Percentiles rank a stretch among this genome's conserved stretches.
Conservation (phyloP, 306 rosid species). For the Urtica urens region DNA sequence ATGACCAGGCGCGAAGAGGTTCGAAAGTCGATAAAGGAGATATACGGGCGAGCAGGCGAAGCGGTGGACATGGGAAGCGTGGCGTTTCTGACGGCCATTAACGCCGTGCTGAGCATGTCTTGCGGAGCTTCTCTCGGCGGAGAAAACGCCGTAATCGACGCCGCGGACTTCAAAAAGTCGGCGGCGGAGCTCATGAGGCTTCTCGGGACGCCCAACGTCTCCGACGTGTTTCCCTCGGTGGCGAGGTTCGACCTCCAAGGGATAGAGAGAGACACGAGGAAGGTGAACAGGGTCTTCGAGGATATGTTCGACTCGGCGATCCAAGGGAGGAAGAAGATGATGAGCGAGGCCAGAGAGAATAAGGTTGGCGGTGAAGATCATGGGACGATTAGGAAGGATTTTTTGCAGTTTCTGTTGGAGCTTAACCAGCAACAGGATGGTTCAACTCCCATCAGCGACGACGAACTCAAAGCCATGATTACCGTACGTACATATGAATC, state of each 20-base stretch:
- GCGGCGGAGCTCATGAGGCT: constrained; percentile 1
- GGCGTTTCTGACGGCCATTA: not conserved
- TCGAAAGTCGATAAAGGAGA: constrained; percentile 6
- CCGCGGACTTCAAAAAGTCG: not conserved
- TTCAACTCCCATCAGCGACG: constrained; percentile 7
- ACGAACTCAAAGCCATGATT: constrained; percentile 22
- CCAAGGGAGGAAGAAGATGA: not conserved
- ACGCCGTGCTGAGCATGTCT: constrained; percentile 1
- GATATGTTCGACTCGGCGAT: not conserved
- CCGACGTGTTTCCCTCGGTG: constrained; percentile 16
- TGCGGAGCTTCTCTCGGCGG: constrained; percentile 9
- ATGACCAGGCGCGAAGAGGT: constrained; percentile 13
- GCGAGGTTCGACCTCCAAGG: constrained; percentile 25
- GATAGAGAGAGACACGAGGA: constrained; percentile 8
- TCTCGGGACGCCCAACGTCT: constrained; percentile 16
- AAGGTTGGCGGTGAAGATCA: not conserved
- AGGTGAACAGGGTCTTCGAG: not conserved
- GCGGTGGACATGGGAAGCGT: constrained; percentile 5
- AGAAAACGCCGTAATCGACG: not conserved
- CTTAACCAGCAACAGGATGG: not conserved
- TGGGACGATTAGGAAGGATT: not conserved
- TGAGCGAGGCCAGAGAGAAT: not conserved
- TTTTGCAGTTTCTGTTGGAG: constrained; percentile 18
- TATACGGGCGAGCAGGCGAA: not conserved
- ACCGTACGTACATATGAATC: constrained; percentile 10